Evolutionary conservation across 108 stramenopile species (phyloP), one percentile per base, ranked within the genome.

Genomic region (Nitzschia sp.): DNA sequence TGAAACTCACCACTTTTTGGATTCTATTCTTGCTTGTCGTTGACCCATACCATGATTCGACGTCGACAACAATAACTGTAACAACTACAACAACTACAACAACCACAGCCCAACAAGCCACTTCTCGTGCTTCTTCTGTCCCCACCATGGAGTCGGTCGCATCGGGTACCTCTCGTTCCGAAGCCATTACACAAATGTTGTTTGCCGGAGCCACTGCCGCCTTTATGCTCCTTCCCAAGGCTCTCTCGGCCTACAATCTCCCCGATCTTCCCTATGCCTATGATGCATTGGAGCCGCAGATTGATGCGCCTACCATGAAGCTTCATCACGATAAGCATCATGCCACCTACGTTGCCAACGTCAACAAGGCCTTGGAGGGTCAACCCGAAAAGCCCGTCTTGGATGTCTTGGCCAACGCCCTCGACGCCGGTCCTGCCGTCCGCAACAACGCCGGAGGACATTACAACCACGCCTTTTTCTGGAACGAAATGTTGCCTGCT

Each of bases 391-490:
- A 82, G 8, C 83, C 86, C 39, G 87, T 95, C 64, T 67, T 91
- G 48, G 94, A 89, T 56, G 79, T 95, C 41, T 82, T 86, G 81
- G 81, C 77, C 19, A 74, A 91, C 65, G 94, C 94, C 34, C 77
- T 95, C 55, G 90, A 89, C 62, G 93, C 91, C 39, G 88, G 83
- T 15, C 86, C 90, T n/a, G 89, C 79, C n/a, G 80, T 86, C 56
- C 88, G 91, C 75, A 96, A 96, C 93, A 96, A 83, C 78, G 98
- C 97, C 55, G 98, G 98, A 42, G 98, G 98, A 43, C 97, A 98
- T 82, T 89, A 98, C 81, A 99, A 99, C 80, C 98, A 99, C 73
- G 96, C 97, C 71, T 94, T 99, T 79, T 99, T 99, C 89, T 99
- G 98, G 98, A 79, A 92, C 62, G 97, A 98, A 72, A 83, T 99